Base-by-base conservation (phyloP, 257 asterid species). In the Solanum lignicaule region DNA sequence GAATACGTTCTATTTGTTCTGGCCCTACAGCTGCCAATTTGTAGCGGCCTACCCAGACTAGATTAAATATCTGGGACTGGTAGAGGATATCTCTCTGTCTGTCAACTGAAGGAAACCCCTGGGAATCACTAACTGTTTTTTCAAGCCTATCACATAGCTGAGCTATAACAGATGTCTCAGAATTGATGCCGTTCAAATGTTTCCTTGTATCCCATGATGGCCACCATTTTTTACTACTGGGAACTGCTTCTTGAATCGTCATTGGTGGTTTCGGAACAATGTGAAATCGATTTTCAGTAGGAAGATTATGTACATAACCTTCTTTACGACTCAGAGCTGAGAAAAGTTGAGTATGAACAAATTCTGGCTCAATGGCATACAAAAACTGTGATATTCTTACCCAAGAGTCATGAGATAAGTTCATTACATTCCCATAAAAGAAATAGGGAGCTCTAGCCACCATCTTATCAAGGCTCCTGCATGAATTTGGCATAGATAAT, bases 251-350 rank as follows among this genome's bases (percentile, higher is more conserved):
- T 83, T 92, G 90, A 65, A 97, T 91, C 9, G 94, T 94, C 94
- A 88, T 89, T 36, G 99, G 98, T 60, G 98, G 93, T 87, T 90
- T 94, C 2, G 99, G 99, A 35, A 68, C 86, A 89, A 92, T 85
- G 89, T 90, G 94, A 83, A 90, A 92, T 90, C 99, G 91, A 43
- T 90, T 92, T 87, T 91, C 95, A 23, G 87, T 87, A 14, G 99
- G 98, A 81, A 97, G 96, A 91, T 95, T 97, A 89, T 97, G 99
- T 15, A 95, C 87, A 58, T 95, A 97, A 71, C 99, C 99, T 91
- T 97, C 99, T 36, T 46, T 88, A 84, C 98, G 92, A 88, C 90
- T 89, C 90, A 97, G 86, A 18, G 99, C 98, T 6, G 99, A 95
- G 92, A 90, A 91, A 9, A 23, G 71, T 32, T 91, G 90, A 31